A percentile compares a stretch with the other conserved stretches of the same genome.
These are phyloP conservation scores for Jacaranda mimosifolia DNA, from an alignment of 257 asterid species.

Conservation along the genomic window DNA sequence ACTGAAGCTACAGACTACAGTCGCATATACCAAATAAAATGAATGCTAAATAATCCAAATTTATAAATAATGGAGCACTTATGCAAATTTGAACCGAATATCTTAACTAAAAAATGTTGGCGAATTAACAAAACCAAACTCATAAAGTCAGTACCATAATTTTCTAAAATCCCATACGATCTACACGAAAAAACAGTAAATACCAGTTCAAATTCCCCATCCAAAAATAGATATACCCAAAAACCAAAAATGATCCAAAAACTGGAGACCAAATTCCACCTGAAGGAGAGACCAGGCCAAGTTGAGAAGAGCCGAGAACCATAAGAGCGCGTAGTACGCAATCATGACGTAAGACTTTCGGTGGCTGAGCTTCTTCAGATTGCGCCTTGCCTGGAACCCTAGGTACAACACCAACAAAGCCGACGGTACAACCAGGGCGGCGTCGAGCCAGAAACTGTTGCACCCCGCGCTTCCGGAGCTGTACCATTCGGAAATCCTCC, in stretches of 20 bases:
- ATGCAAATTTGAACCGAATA: conserved; percentile 1
- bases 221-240: neutral
- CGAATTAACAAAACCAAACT: neutral
- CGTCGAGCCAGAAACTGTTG: conserved; percentile 79
- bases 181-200: neutral
- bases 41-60: neutral
- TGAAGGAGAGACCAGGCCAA: conserved; percentile 87
- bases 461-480: conserved; percentile 51
- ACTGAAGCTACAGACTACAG: neutral
- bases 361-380: conserved; percentile 76
- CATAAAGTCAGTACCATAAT: neutral
- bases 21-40: neutral
- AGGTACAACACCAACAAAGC: conserved; percentile 77
- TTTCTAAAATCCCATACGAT: conserved; percentile 13
- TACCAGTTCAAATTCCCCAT: conserved; percentile 10
- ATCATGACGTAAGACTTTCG: conserved; percentile 82
- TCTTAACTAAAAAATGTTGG: neutral
- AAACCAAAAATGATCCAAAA: conserved; percentile 21
- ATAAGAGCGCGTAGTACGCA: conserved; percentile 81
- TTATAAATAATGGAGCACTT: neutral
- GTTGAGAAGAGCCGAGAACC: conserved; percentile 80
- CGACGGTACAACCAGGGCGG: conserved; percentile 76
- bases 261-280: conserved; percentile 47
- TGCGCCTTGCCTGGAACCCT: conserved; percentile 77
- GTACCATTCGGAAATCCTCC: conserved; percentile 45